Percentiles rank a stretch among this genome's conserved stretches.
phyloP scores from a whole-genome alignment of 768 basidiomycete species.

The Trichaptum fuscoviolaceum region DNA sequence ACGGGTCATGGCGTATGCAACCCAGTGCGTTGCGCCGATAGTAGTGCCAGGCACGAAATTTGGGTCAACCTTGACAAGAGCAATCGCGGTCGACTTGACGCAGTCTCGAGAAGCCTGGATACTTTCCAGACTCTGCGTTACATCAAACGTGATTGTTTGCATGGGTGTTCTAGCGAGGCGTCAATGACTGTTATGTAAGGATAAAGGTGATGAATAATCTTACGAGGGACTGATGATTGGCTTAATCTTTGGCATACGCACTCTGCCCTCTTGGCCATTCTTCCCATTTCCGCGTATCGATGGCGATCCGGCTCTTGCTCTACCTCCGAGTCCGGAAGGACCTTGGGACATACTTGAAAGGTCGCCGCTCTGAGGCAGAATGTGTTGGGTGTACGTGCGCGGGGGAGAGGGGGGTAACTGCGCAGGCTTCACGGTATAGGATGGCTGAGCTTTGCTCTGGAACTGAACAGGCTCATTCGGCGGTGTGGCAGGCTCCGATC shows the following conservation, averaged over 20 bases:
- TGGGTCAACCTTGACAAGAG: conserved; percentile 80
- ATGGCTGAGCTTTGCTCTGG: conserved; percentile 34
- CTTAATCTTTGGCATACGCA: conserved; percentile 36
- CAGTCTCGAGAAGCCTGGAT: conserved; percentile 70
- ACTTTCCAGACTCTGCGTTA: conserved; percentile 65
- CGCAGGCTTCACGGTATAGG: conserved; percentile 10
- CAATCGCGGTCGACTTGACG: conserved; percentile 87
- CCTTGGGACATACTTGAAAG: background rate
- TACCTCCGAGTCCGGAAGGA: background rate
- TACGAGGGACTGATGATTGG: conserved; percentile 58
- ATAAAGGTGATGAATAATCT: conserved; percentile 12
- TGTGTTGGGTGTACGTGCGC: conserved; percentile 26
- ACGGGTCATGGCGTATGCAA: conserved; percentile 88
- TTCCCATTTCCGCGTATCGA: conserved; percentile 24
- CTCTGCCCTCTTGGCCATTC: conserved; percentile 31
- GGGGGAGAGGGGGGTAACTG: conserved; percentile 16
- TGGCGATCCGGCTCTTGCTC: conserved; percentile 2
- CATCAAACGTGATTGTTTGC: conserved; percentile 72
- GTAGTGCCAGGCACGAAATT: conserved; percentile 82
- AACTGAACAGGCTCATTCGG: conserved; percentile 34
- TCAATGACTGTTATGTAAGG: background rate
- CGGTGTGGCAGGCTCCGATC: conserved; percentile 25
- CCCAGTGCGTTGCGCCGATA: conserved; percentile 89
- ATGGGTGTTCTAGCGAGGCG: conserved; percentile 43
- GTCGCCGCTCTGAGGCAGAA: conserved; percentile 4